These are phyloP conservation scores for Porpolomopsis calyptriformis DNA, from an alignment of 768 basidiomycete species.

Conservation along the genomic window DNA sequence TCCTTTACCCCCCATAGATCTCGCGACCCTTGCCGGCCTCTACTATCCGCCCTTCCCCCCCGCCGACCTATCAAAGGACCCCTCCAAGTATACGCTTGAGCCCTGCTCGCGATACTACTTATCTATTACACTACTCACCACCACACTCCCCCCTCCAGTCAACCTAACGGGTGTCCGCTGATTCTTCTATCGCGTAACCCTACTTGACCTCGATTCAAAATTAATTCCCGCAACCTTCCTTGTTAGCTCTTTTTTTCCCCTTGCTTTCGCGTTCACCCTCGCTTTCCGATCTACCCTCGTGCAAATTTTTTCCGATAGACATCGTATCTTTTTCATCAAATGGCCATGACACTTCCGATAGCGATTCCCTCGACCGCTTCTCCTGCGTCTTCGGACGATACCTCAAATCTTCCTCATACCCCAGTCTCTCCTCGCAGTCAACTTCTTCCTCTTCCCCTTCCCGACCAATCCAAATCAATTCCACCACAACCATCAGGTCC, in stretches of 20 bases:
- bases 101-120: constrained; percentile 44
- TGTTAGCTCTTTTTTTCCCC: too few species aligned
- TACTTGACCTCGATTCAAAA: background rate
- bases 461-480: constrained; percentile 15
- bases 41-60: constrained; percentile 22
- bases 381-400: constrained; percentile 27
- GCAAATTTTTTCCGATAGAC: background rate
- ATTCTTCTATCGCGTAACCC: constrained; percentile 11
- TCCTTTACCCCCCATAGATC: constrained; percentile 35
- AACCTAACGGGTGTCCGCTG: constrained; percentile 11
- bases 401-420: constrained; percentile 36
- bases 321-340: constrained; percentile 1
- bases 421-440: constrained; percentile 31
- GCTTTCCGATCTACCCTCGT: background rate
- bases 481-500: constrained; percentile 9
- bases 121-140: constrained; percentile 1
- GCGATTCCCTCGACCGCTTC: constrained; percentile 30
- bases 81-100: constrained; percentile 50
- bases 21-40: constrained; percentile 94
- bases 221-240: too few species aligned
- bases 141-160: background rate
- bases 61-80: constrained; percentile 24
- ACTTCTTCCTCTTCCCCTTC: constrained; percentile 28
- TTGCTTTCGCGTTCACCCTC: too few species aligned
- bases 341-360: constrained; percentile 29